Conservation (phyloP, 164 flowering plant genomes). For the Vitis amurensis region DNA sequence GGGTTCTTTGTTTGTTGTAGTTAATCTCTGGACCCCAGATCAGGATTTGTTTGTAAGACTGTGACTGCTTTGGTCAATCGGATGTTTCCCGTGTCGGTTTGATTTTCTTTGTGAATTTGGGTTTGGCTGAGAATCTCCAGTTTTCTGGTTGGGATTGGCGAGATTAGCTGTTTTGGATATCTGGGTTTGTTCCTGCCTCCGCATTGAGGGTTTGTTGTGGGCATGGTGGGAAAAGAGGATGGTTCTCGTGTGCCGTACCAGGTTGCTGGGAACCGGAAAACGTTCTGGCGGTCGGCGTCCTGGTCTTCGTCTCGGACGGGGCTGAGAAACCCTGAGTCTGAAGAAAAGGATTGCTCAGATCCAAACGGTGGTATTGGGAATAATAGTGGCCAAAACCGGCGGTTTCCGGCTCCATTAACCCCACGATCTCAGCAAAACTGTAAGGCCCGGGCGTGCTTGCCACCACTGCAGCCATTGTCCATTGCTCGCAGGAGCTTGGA, state of each 20-base stretch:
- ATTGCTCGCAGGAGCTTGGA: constrained; percentile 77
- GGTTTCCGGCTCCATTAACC: constrained; percentile 67
- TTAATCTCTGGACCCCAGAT: not conserved
- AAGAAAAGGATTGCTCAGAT: constrained; percentile 37
- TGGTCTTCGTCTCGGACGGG: constrained; percentile 74
- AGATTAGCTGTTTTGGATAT: constrained; percentile 5
- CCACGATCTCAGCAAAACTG: constrained; percentile 67
- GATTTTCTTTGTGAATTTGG: constrained; percentile 2
- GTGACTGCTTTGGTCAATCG: not conserved
- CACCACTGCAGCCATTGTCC: constrained; percentile 81
- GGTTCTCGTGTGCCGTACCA: constrained; percentile 40
- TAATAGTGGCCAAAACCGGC: constrained; percentile 31
- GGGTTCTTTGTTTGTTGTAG: too few relatives aligned
- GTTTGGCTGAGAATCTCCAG: not conserved
- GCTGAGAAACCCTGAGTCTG: constrained; percentile 32
- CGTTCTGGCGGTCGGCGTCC: constrained; percentile 78
- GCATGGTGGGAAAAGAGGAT: constrained; percentile 70
- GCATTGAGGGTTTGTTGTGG: constrained; percentile 19
- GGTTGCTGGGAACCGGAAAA: constrained; percentile 38
- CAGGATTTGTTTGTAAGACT: constrained; percentile 3
- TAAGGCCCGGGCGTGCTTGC: constrained; percentile 71
- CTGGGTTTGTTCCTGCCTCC: constrained; percentile 6
- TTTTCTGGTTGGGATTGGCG: not conserved
- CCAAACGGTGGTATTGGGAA: constrained; percentile 24
- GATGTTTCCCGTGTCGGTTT: not conserved